A percentile compares a stretch with the other conserved stretches of the same genome.
Conservation (phyloP, 768 basidiomycete species). For the Tephrocybe rancida region DNA sequence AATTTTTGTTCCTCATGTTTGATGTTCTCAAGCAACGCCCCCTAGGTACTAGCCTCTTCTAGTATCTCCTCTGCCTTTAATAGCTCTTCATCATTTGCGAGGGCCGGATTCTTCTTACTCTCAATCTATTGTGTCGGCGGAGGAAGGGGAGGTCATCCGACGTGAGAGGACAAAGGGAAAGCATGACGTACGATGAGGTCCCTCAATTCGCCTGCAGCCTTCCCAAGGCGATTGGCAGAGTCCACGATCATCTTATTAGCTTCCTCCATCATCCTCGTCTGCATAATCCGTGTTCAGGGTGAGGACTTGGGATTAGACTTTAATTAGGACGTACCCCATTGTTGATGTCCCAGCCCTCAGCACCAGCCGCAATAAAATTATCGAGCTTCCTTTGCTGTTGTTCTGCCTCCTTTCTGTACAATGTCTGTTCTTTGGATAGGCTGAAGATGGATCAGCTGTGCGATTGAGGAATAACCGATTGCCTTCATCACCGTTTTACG, state of each 20-base stretch:
- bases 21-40: not conserved
- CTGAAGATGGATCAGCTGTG: conserved; percentile 34
- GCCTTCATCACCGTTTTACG: conserved; percentile 59
- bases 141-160: conserved; percentile 11
- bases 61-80: conserved; percentile 61
- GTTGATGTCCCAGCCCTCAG: conserved; percentile 78
- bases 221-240: conserved; percentile 59
- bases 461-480: conserved; percentile 11
- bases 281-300: conserved; percentile 17
- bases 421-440: conserved; percentile 64
- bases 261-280: conserved; percentile 76
- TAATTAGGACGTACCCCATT: conserved; percentile 57
- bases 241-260: conserved; percentile 81
- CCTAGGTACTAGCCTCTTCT: conserved; percentile 52
- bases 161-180: too few species aligned
- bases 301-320: not conserved
- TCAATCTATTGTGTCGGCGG: conserved; percentile 36
- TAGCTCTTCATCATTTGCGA: conserved; percentile 46
- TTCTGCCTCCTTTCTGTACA: conserved; percentile 69
- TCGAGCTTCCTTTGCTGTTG: conserved; percentile 61
- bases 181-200: conserved; percentile 63
- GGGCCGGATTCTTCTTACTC: conserved; percentile 43
- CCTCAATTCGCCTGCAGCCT: conserved; percentile 62
- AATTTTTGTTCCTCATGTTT: conserved; percentile 5
- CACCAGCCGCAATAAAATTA: conserved; percentile 58